Conservation (phyloP, 176 grass and related monocot species). For the Raddia guianensis region DNA sequence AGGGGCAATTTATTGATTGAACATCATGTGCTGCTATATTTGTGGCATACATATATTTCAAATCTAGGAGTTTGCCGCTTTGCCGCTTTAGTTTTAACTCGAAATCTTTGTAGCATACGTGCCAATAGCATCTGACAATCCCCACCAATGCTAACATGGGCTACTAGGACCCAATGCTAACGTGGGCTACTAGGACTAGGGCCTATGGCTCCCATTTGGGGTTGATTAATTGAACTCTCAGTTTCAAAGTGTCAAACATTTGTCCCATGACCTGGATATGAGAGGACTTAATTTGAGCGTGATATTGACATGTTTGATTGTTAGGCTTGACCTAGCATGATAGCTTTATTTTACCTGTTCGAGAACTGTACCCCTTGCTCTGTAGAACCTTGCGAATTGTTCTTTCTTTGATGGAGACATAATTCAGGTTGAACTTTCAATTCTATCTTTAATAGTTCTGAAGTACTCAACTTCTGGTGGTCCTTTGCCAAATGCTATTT, state of each 20-base stretch:
- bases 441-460: not conserved
- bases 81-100: not conserved
- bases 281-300: not conserved
- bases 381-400: not conserved
- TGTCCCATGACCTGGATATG: conserved; percentile 2
- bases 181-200: not conserved
- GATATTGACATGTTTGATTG: conserved; percentile 9
- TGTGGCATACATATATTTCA: not conserved
- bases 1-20: not conserved
- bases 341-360: not conserved
- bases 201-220: not conserved
- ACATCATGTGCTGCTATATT: not conserved
- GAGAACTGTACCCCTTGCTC: not conserved
- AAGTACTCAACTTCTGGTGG: not conserved
- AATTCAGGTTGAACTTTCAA: conserved; percentile 4
- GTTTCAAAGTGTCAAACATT: not conserved
- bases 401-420: conserved; percentile 11
- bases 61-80: not conserved
- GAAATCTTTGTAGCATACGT: not conserved
- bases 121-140: not conserved
- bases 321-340: conserved; percentile 23
- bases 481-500: not conserved
- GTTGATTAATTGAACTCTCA: conserved; percentile 8
- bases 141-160: not conserved
- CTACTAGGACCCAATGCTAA: not conserved